Conservation (phyloP, 148 eudicot species). For the Silene conica region DNA sequence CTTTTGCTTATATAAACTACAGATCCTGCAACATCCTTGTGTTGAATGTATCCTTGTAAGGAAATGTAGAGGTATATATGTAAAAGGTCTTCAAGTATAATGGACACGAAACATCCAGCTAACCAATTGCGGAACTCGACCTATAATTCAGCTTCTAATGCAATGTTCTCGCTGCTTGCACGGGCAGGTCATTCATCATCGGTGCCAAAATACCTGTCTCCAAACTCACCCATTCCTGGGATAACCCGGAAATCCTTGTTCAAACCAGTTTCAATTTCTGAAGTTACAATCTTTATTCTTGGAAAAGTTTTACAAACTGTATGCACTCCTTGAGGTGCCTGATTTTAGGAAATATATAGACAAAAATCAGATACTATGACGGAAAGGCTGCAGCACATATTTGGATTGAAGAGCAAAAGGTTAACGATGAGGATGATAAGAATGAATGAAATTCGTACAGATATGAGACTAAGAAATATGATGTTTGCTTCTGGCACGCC, state of each 20-base stretch:
- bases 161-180: background rate
- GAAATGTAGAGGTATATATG: constrained; percentile 20
- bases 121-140: constrained; percentile 14
- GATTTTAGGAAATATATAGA: constrained; percentile 7
- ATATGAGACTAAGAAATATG: constrained; percentile 88
- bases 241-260: constrained; percentile 81
- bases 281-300: constrained; percentile 87
- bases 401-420: background rate
- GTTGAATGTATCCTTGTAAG: constrained; percentile 4
- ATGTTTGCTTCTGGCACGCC: constrained; percentile 94
- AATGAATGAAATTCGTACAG: constrained; percentile 47
- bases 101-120: constrained; percentile 12
- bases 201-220: constrained; percentile 94
- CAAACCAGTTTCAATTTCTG: constrained; percentile 83
- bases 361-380: background rate
- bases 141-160: constrained; percentile 13
- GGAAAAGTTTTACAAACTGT: constrained; percentile 84
- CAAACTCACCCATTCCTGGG: constrained; percentile 99
- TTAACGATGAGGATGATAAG: background rate
- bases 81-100: constrained; percentile 15
- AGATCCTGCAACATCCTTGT: background rate
- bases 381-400: background rate
- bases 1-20: constrained; percentile 17
- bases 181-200: constrained; percentile 50
- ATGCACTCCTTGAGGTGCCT: constrained; percentile 99